These are phyloP conservation scores for Cryptomeria japonica DNA, from an alignment of 75 land plant species.

Conservation along the genomic window DNA sequence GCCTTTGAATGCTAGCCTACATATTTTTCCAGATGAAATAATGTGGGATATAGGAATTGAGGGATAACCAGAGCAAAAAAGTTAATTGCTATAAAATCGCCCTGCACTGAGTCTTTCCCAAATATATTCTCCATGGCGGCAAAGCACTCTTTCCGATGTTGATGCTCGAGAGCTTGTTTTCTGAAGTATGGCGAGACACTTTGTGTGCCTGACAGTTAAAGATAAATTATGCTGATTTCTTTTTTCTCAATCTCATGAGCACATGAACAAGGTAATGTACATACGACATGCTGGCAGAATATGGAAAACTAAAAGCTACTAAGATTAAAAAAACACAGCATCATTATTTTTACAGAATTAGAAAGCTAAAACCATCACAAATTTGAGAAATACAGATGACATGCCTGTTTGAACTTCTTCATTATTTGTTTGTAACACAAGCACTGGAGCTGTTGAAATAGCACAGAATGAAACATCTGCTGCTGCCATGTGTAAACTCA, in stretches of 20 bases:
- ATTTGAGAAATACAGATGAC: neutral
- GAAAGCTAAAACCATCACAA: slow-evolving; percentile 5
- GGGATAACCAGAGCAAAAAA: slow-evolving; percentile 76
- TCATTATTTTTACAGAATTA: neutral
- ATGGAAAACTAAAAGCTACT: neutral
- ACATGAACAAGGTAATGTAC: neutral
- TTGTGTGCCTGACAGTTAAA: neutral
- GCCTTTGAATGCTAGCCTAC: neutral
- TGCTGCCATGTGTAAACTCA: slow-evolving; percentile 27
- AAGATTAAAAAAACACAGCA: neutral
- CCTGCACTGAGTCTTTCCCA: slow-evolving; percentile 35
- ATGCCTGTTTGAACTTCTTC: slow-evolving; percentile 20
- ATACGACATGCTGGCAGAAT: neutral
- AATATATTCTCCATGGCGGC: slow-evolving; percentile 53
- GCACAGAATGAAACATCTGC: slow-evolving; percentile 32
- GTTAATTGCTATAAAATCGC: slow-evolving; percentile 72
- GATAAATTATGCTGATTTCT: too few relatives aligned
- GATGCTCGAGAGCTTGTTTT: slow-evolving; percentile 31
- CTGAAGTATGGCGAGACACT: slow-evolving; percentile 11
- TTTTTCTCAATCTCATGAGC: neutral
- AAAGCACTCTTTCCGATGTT: slow-evolving; percentile 70
- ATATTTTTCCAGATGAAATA: neutral
- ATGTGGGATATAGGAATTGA: neutral
- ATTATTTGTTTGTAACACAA: slow-evolving; percentile 16
- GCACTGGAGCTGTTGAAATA: slow-evolving; percentile 55